Evolutionary conservation across 164 flowering plant genomes (phyloP).

Genomic region (Chimonanthus salicifolius): DNA sequence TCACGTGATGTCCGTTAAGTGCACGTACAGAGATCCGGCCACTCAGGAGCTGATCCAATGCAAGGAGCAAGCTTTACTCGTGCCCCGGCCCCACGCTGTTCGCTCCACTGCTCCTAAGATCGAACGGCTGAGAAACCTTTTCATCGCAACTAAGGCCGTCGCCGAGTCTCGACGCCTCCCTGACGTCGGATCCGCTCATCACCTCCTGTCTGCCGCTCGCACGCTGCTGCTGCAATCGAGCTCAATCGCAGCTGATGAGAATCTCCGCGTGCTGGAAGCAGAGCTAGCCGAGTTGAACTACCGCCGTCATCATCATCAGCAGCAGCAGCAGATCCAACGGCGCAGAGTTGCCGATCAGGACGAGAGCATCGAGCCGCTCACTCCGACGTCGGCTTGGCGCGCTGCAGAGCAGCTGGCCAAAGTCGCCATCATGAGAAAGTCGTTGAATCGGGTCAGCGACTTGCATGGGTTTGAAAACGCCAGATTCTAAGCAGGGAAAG

Average conservation of each 20-base stretch:
- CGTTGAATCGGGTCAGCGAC: constrained; percentile 72
- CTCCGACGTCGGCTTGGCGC: constrained; percentile 95
- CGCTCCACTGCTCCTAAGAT: constrained; percentile 44
- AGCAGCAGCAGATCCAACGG: constrained; percentile 25
- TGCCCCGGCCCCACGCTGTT: constrained; percentile 46
- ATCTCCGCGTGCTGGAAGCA: constrained; percentile 40
- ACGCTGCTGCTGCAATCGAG: constrained; percentile 50
- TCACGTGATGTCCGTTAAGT: constrained; percentile 55
- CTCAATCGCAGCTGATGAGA: constrained; percentile 42
- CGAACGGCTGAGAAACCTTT: constrained; percentile 58
- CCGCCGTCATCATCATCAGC: constrained; percentile 33
- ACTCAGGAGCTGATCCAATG: constrained; percentile 43
- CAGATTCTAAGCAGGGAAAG: constrained; percentile 43
- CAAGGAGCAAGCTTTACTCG: constrained; percentile 39
- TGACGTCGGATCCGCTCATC: constrained; percentile 51
- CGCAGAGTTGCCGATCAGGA: constrained; percentile 23
- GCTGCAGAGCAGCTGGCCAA: constrained; percentile 91
- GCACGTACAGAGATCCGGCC: constrained; percentile 65
- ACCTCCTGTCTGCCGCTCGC: constrained; percentile 61
- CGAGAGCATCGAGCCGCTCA: constrained; percentile 77
- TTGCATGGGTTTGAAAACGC: constrained; percentile 98
- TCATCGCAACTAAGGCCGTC: constrained; percentile 56
- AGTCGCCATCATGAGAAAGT: constrained; percentile 72
- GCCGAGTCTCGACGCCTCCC: constrained; percentile 70
- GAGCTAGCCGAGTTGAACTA: constrained; percentile 65